These are phyloP conservation scores for Pseudocercospora pini-densiflorae DNA, from an alignment of 2,329 filamentous ascomycete genomes.

Conservation along the genomic window DNA sequence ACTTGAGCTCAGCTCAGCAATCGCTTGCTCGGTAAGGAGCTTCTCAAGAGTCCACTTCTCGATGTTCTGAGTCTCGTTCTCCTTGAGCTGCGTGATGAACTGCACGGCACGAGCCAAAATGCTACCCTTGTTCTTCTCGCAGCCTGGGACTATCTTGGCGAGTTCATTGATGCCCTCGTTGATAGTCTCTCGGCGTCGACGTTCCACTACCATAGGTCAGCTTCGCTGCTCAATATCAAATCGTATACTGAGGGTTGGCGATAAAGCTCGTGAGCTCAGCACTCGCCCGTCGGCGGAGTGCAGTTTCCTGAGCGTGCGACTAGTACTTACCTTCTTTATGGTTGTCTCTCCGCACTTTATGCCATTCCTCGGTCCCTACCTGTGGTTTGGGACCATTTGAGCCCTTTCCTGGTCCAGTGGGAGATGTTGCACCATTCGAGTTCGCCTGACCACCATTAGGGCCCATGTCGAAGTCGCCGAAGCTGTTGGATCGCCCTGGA, in stretches of 20 bases:
- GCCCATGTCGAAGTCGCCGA: conserved; percentile 30
- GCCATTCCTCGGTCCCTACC: conserved; percentile 98
- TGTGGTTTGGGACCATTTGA: conserved; percentile 66
- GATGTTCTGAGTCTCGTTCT: conserved; percentile 91
- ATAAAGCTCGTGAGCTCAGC: background rate
- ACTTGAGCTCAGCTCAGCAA: conserved; percentile 81
- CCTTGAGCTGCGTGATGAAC: conserved; percentile 92
- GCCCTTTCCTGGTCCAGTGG: conserved; percentile 42
- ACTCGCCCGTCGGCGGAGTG: background rate
- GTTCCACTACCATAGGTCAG: conserved; percentile 71
- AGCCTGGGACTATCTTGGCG: conserved; percentile 94
- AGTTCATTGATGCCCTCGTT: conserved; percentile 99
- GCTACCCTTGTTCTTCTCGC: conserved; percentile 98
- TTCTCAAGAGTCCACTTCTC: conserved; percentile 95
- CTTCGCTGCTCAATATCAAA: background rate
- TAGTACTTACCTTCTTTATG: conserved; percentile 86
- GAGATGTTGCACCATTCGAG: conserved; percentile 49
- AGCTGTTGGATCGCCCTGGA: conserved; percentile 28
- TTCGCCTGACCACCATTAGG: conserved; percentile 4
- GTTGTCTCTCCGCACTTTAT: conserved; percentile 95
- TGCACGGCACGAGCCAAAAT: conserved; percentile 92
- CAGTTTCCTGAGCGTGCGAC: too few species aligned
- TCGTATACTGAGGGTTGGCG: background rate
- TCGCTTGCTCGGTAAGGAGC: conserved; percentile 84
- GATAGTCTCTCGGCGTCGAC: conserved; percentile 94